Conservation (phyloP, 352 stramenopile genomes). For the Aphanomyces astaci region DNA sequence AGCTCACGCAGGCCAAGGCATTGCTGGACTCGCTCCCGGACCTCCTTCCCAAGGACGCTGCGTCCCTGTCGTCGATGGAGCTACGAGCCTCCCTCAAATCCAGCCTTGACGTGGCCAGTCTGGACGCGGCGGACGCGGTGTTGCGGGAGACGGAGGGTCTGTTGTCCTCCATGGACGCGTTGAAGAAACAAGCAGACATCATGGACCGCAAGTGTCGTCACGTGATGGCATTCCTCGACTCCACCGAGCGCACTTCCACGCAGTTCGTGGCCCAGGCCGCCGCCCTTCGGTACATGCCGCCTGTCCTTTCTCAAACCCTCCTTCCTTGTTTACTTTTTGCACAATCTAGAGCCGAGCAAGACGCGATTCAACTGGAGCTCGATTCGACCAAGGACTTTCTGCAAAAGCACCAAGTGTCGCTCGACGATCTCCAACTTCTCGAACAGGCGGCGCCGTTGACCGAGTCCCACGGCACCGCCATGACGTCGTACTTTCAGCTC, state of each 20-base stretch:
- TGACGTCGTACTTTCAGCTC: slow-evolving; percentile 30
- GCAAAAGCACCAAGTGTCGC: slow-evolving; percentile 15
- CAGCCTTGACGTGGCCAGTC: neutral
- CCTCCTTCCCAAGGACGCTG: neutral
- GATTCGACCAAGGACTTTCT: slow-evolving; percentile 25
- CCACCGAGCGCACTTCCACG: slow-evolving; percentile 13
- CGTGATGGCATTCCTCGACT: slow-evolving; percentile 13
- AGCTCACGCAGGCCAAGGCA: neutral
- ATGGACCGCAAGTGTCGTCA: slow-evolving; percentile 16
- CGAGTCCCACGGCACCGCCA: slow-evolving; percentile 22
- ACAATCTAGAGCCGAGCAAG: slow-evolving; percentile 19
- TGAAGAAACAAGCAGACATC: slow-evolving; percentile 8
- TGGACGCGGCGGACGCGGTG: slow-evolving; percentile 2
- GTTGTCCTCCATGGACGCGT: neutral
- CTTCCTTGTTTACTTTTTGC: slow-evolving; percentile 11
- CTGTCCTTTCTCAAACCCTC: too few relatives aligned
- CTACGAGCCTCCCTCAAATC: neutral
- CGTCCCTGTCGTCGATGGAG: neutral
- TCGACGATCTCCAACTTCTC: slow-evolving; percentile 4
- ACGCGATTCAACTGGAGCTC: slow-evolving; percentile 28
- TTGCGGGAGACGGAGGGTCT: slow-evolving; percentile 1
- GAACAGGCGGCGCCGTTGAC: neutral
- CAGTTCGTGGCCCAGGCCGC: slow-evolving; percentile 8
- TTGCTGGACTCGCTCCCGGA: neutral
- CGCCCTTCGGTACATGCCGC: slow-evolving; percentile 4